These are phyloP conservation scores for Arthrobotrys conoides DNA, from an alignment of 2,329 filamentous ascomycete genomes.

Conservation along the genomic window DNA sequence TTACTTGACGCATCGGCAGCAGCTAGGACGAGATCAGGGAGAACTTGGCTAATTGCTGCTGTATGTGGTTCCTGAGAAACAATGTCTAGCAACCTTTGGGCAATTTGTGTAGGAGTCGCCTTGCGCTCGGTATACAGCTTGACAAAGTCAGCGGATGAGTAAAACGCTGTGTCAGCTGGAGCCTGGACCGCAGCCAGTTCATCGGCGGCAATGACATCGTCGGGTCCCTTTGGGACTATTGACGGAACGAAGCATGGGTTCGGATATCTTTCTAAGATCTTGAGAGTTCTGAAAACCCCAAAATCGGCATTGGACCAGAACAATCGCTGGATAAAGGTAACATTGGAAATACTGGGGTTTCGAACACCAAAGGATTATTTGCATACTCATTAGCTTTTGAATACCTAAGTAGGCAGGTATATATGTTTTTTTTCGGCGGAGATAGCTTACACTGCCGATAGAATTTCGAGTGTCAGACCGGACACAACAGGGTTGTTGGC, in stretches of 20 bases:
- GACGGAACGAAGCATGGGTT: constrained; percentile 69
- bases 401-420: too few relatives aligned
- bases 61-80: constrained; percentile 65
- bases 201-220: constrained; percentile 63
- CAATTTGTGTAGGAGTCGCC: constrained; percentile 71
- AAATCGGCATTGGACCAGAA: constrained; percentile 81
- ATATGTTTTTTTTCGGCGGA: background rate
- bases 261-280: constrained; percentile 71
- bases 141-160: constrained; percentile 84
- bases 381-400: background rate
- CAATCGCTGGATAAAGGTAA: constrained; percentile 74
- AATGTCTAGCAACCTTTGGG: constrained; percentile 72
- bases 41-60: constrained; percentile 57
- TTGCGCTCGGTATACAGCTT: constrained; percentile 72
- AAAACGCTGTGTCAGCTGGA: constrained; percentile 70
- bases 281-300: constrained; percentile 72
- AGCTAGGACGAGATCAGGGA: constrained; percentile 70
- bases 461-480: constrained; percentile 37
- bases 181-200: constrained; percentile 68
- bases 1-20: constrained; percentile 73
- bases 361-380: constrained; percentile 20
- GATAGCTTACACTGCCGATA: constrained; percentile 41
- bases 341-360: constrained; percentile 72
- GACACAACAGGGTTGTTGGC: constrained; percentile 53
- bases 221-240: constrained; percentile 67